Base-by-base conservation (phyloP, 2,329 filamentous ascomycete species). In the Colletotrichum tropicicola region DNA sequence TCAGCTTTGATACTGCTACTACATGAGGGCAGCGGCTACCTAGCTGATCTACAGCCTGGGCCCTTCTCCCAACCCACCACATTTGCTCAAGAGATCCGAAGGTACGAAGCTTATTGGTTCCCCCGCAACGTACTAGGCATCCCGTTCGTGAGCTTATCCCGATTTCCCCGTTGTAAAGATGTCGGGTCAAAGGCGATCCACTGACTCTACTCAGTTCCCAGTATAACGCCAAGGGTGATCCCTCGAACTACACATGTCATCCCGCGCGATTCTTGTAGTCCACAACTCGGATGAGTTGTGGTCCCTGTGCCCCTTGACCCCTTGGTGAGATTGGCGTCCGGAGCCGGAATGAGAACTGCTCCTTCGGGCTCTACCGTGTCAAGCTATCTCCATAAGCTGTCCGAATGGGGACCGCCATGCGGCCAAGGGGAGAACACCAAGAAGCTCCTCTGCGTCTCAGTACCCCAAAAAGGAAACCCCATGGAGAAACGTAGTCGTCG, bases 401-500 rank as follows among this genome's bases (percentile, higher is more conserved):
- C 56, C 48, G 19, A 28, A 53, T 63, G 19, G 44, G 56, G 48
- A 47, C 61, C 56, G 21, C 48, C 61, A 65, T 65, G 57, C 49
- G 49, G 62, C n/a, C 44, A 27, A 37, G 44, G 51, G n/a, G 27
- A 37, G 15, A 37, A 28, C 21, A 52, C 13, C 60, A 54, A 53
- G 37, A 62, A 37, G 35, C 12, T 47, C 15, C 21, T 39, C 30
- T 62, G 62, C 37, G 57, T 65, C 62, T 52, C 49, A 62, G n/a
- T n/a, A 37, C 62, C 51, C 49, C 25, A 56, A 59, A 65, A 7
- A 32, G 62, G 57, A 25, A 62, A 55, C 13, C 12, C 17, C 5
- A 27, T 12, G 57, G 57, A 65, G 62, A 62, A 65, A 65, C 37
- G 57, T 51, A 65, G 57, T 41, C 45, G 13, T 48, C 12, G 28